A percentile compares a stretch with the other conserved stretches of the same genome.
phyloP scores from a whole-genome alignment of 371 early-diverging fungal genomes.

The Apophysomyces elegans region DNA sequence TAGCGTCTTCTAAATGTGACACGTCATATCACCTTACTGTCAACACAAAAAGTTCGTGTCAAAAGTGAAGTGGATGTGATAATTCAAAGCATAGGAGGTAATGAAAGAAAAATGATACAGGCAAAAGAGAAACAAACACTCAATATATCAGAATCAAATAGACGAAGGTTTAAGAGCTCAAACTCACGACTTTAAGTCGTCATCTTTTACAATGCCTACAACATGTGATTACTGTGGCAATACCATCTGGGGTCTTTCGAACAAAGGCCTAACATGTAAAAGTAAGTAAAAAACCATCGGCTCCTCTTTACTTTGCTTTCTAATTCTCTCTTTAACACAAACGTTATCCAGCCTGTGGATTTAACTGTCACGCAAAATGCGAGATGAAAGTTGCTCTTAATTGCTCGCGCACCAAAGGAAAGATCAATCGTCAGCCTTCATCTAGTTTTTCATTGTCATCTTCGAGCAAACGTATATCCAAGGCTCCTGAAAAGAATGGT shows the following conservation, averaged over 20 bases:
- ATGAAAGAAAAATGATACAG: no score
- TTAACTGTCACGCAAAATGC: constrained; percentile 84
- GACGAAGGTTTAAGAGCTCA: constrained; percentile 54
- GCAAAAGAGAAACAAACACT: not conserved
- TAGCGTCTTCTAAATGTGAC: constrained; percentile 54
- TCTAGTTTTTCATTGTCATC: not conserved
- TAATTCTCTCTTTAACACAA: not conserved
- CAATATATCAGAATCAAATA: constrained; percentile 8
- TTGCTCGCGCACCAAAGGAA: constrained; percentile 69
- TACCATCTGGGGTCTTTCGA: constrained; percentile 79
- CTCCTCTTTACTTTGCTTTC: not conserved
- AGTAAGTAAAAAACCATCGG: constrained; percentile 27
- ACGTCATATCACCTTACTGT: constrained; percentile 54
- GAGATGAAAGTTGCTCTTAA: constrained; percentile 85
- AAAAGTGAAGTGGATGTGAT: constrained; percentile 65
- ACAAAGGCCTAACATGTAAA: constrained; percentile 78
- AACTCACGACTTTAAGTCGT: constrained; percentile 73
- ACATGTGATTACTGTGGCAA: constrained; percentile 79
- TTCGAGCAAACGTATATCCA: not conserved
- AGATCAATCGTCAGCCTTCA: constrained; percentile 45
- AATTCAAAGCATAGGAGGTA: constrained; percentile 64
- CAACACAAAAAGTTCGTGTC: constrained; percentile 54
- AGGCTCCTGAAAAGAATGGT: constrained; percentile 8
- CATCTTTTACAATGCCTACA: constrained; percentile 81
- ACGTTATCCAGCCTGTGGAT: constrained; percentile 67